Conservation (phyloP, 352 stramenopile genomes). For the Globisporangium camurandrum region DNA sequence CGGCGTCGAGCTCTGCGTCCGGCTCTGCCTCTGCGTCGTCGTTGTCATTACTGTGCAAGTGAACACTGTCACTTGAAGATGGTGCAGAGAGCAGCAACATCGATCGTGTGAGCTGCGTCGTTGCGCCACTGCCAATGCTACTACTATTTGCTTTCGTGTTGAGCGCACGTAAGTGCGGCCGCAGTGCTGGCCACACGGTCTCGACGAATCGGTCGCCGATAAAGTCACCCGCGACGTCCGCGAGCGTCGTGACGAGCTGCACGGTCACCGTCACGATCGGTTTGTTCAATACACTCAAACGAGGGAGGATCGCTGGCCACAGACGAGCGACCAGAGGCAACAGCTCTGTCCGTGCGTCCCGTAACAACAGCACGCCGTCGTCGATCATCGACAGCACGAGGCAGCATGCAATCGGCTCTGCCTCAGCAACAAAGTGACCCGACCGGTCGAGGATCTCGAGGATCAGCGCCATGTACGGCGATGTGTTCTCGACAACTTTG, state of each 20-base stretch:
- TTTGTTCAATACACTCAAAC: conserved; percentile 43
- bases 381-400: conserved; percentile 65
- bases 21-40: background rate
- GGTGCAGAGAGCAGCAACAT: conserved; percentile 44
- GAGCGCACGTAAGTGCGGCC: conserved; percentile 31
- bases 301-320: conserved; percentile 62
- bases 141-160: conserved; percentile 15
- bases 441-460: conserved; percentile 73
- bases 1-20: background rate
- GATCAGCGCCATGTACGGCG: conserved; percentile 41
- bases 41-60: background rate
- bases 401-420: conserved; percentile 63
- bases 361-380: conserved; percentile 48
- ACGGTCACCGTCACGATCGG: conserved; percentile 56
- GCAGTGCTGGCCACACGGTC: conserved; percentile 61
- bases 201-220: conserved; percentile 77
- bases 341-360: conserved; percentile 34
- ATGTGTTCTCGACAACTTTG: too few species aligned
- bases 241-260: conserved; percentile 39
- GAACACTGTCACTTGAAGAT: background rate
- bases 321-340: conserved; percentile 68
- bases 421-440: conserved; percentile 65
- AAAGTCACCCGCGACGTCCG: conserved; percentile 59
- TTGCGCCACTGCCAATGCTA: too few species aligned
- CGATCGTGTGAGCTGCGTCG: conserved; percentile 40